Base-by-base conservation (phyloP, 495 filamentous ascomycete genomes). In the Penicillium antarcticum region DNA sequence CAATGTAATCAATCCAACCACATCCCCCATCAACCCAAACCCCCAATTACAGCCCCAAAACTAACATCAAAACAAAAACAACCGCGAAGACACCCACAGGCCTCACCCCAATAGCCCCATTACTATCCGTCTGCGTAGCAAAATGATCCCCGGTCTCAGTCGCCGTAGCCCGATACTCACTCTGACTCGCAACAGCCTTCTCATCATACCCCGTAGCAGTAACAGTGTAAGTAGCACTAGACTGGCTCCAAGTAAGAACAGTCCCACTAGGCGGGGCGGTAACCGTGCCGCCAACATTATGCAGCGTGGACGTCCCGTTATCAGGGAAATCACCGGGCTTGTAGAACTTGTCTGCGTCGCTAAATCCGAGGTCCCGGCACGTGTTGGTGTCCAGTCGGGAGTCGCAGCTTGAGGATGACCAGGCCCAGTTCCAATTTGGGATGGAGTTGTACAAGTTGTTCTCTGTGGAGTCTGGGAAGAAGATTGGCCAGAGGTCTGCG, bases 231-330 rank as follows among this genome's bases (percentile, higher is more conserved):
- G 54, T 63, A 29, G 54, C 45, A 5, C 46, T 55, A n/a, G 54
- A 43, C 49, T 66, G 62, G 1, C 60, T 63, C 62, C 62, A 66
- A 21, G 57, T 58, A 12, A 66, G 23, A 9, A 66, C 57, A 1
- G 62, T 66, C 23, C 62, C 62, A 26, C 51, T 56, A 0, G 62
- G 60, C 6, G 62, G 62, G 4, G 52, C 57, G 0, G 53, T 55
- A 10, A 66, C 43, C 2, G 60, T 63, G 0, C 62, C 62, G 0
- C n/a, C 60, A n/a, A 63, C 47, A 19, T 66, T 59, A 21, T 19
- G 21, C 34, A 66, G 44, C n/a, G 54, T 61, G 3, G 51, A 51
- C 1, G 54, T 58, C 0, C 62, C 62, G 33, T 66, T 66, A 9
- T 34, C 39, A 4, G 62, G 62, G 16, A 56, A 55, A 11, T 61